Base-by-base conservation (phyloP, 140 eudicot genomes). In the Ambrosia hybrid region DNA sequence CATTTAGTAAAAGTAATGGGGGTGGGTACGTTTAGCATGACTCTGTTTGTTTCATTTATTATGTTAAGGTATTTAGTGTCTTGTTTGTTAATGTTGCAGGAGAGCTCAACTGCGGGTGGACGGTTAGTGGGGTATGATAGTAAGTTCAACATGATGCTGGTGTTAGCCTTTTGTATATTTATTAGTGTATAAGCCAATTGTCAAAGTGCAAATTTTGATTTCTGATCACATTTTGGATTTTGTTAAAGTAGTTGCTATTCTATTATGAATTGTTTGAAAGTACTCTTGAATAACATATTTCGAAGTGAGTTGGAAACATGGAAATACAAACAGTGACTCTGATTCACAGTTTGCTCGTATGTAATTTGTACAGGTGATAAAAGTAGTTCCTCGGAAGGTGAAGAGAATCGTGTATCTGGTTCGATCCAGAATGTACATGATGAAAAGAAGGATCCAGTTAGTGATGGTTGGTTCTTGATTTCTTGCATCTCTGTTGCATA, bases 111-210 rank as follows among this genome's bases (percentile, higher is more conserved):
- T 56, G 63, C 83, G 2, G 82, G 59, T 70, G 46, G 78, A 16
- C 82, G 65, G 43, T 80, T 91, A 76, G 94, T 91, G 74, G 89
- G 74, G 37, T 91, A 91, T 71, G 96, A 84, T 67, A 86, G 97
- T 91, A 85, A 91, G 96, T 77, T 77, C 73, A 56, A 49, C 4
- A 49, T 49, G 48, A 43, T 43, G 48, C 10, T 43, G 48, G 48
- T 49, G 55, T 49, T 49, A 49, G 11, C 11, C 10, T 7, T 43
- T 43, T 43, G 11, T 43, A 7, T 43, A 43, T 6, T 6, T 9
- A 43, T 43, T 2, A 0, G 48, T 43, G 1, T 43, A 43, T 7
- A 43, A 43, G 9, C 48, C 11, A 6, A 43, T 43, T 43, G 10
- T 43, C 48, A 43, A 43, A 43, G 1, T 41, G 46, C 46, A 7